Evolutionary conservation across 1,284 basidiomycete species (phyloP).

Genomic region (Melampsora americana): DNA sequence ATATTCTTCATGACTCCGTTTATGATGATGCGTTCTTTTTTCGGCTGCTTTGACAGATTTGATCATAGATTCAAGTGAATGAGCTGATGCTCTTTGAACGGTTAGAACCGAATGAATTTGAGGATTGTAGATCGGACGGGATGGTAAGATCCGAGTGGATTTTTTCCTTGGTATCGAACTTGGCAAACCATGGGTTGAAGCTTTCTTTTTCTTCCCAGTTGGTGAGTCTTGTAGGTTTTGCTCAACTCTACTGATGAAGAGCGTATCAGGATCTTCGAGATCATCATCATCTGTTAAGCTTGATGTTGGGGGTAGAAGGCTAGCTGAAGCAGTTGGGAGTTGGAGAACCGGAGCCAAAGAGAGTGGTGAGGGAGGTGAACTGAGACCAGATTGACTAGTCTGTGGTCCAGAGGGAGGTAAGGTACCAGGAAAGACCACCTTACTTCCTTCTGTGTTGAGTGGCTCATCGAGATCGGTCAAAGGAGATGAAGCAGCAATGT

Average conservation of each 20-base stretch:
- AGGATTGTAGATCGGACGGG: neutral
- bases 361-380: neutral
- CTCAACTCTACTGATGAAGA: neutral
- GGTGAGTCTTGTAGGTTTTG: neutral
- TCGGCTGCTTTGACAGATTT: neutral
- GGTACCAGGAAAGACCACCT: too few relatives aligned
- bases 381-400: too few relatives aligned
- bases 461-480: constrained; percentile 1
- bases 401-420: too few relatives aligned
- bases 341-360: neutral
- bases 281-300: constrained; percentile 2
- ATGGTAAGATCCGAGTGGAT: neutral
- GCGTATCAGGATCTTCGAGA: neutral
- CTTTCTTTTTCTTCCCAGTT: neutral
- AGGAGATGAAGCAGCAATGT: neutral
- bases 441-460: neutral
- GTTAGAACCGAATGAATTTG: neutral
- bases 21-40: neutral
- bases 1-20: neutral
- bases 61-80: constrained; percentile 11
- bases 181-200: neutral
- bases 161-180: neutral
- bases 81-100: neutral
- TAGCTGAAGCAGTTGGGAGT: neutral
- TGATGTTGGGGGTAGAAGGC: neutral